Evolutionary conservation across 2,329 filamentous ascomycete genomes (phyloP).

Genomic region (Cladosporium sp.): DNA sequence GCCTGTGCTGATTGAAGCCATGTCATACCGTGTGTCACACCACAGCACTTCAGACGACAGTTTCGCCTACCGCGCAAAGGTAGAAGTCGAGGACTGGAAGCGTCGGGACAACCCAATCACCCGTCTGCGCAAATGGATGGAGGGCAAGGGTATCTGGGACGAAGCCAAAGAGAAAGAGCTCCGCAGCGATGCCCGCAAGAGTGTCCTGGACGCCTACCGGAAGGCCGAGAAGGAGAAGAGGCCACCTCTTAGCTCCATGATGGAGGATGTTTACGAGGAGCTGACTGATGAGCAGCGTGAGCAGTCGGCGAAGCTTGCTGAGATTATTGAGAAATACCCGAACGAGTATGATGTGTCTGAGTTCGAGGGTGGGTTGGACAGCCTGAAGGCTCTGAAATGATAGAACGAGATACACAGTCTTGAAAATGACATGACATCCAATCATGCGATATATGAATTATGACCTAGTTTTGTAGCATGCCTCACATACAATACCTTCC

Average conservation of each 20-base stretch:
- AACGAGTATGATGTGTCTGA: constrained; percentile 84
- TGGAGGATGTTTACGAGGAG: constrained; percentile 87
- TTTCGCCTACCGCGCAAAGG: constrained; percentile 88
- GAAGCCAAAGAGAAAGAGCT: constrained; percentile 77
- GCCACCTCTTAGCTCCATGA: constrained; percentile 70
- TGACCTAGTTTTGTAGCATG: not conserved
- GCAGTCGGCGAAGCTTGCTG: constrained; percentile 75
- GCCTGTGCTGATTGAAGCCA: constrained; percentile 87
- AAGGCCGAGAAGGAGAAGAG: constrained; percentile 82
- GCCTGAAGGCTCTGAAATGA: constrained; percentile 47
- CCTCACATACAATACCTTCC: not conserved
- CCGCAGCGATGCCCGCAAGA: constrained; percentile 66
- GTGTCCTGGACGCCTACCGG: constrained; percentile 80
- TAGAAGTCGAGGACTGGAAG: constrained; percentile 96
- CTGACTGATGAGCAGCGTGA: constrained; percentile 74
- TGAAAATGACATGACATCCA: not conserved
- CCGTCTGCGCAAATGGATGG: constrained; percentile 85
- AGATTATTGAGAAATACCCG: constrained; percentile 82
- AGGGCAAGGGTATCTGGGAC: constrained; percentile 79
- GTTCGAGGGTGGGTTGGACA: constrained; percentile 72
- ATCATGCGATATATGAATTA: not conserved
- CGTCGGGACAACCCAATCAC: constrained; percentile 85
- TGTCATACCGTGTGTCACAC: constrained; percentile 97
- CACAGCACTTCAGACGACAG: constrained; percentile 97
- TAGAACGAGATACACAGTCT: constrained; percentile 4